Evolutionary conservation across 2,329 filamentous ascomycete species (phyloP).

Genomic region (Fusarium sublunatum): DNA sequence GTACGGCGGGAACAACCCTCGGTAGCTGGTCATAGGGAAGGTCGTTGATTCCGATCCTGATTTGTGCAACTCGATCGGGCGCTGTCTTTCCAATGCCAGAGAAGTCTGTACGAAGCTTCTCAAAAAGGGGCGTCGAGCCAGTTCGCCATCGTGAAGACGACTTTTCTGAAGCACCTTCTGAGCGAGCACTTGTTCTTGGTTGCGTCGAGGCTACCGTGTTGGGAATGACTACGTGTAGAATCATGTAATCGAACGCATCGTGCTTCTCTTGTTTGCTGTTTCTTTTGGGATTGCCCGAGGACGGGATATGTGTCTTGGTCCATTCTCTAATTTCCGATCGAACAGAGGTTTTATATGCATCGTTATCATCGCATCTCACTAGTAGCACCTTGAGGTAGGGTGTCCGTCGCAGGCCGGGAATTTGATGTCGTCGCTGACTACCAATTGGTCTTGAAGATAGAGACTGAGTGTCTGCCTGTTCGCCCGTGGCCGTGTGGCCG

Average conservation of each 20-base stretch:
- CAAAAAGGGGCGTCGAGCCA: constrained; percentile 83
- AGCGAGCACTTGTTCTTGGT: constrained; percentile 70
- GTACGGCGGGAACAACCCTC: constrained; percentile 70
- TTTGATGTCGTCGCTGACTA: constrained; percentile 81
- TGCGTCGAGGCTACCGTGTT: constrained; percentile 85
- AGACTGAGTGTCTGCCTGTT: constrained; percentile 53
- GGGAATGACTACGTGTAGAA: constrained; percentile 90
- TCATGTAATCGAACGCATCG: constrained; percentile 95
- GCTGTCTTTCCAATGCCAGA: constrained; percentile 77
- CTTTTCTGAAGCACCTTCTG: constrained; percentile 72
- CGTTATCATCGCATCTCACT: constrained; percentile 93
- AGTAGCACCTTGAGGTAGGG: constrained; percentile 93
- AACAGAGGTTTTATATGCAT: constrained; percentile 85
- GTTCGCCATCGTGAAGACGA: constrained; percentile 81
- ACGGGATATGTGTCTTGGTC: constrained; percentile 81
- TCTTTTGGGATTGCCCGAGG: constrained; percentile 64
- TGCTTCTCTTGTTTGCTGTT: constrained; percentile 85
- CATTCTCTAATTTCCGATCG: constrained; percentile 87
- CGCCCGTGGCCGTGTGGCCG: constrained; percentile 53
- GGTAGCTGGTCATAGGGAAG: constrained; percentile 73
- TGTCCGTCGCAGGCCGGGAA: constrained; percentile 90
- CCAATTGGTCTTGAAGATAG: constrained; percentile 50
- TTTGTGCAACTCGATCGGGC: constrained; percentile 83
- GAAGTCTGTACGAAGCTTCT: constrained; percentile 92
- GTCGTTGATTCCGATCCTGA: constrained; percentile 79